Evolutionary conservation across 257 asterid species (phyloP).

Genomic region (Solanum sejunctum): DNA sequence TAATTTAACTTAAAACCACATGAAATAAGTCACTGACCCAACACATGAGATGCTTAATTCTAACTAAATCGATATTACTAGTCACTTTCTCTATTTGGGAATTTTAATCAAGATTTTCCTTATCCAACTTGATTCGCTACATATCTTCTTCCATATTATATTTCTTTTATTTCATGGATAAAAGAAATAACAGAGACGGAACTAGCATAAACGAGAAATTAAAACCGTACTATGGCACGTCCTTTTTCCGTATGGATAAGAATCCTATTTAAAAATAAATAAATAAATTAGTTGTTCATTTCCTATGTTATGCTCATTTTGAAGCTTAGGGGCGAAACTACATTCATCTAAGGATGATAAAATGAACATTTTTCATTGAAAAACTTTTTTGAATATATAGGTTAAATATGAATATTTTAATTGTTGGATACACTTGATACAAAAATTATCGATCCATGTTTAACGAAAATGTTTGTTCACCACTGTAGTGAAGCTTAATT

Average conservation of each 20-base stretch:
- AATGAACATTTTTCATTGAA: no score
- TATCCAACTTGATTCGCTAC: neutral
- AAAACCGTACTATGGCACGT: neutral
- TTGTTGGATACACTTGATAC: no score
- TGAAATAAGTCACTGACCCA: no score
- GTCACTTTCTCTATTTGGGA: neutral
- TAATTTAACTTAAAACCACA: neutral
- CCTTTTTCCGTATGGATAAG: neutral
- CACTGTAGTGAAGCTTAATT: neutral
- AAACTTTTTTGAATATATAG: no score
- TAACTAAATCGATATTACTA: neutral
- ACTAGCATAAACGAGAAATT: neutral
- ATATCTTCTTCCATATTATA: neutral
- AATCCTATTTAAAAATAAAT: neutral
- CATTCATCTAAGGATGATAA: no score
- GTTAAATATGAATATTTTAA: no score
- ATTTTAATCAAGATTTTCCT: constrained; percentile 19
- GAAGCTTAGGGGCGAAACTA: neutral
- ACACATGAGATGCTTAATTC: constrained; percentile 44
- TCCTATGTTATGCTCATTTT: neutral
- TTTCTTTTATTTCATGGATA: neutral
- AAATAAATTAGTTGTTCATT: neutral
- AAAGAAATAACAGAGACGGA: neutral
- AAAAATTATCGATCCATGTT: no score
- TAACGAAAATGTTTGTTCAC: no score